Base-by-base conservation (phyloP, 208 protist genomes). In the Wallacemonas rigidus region DNA sequence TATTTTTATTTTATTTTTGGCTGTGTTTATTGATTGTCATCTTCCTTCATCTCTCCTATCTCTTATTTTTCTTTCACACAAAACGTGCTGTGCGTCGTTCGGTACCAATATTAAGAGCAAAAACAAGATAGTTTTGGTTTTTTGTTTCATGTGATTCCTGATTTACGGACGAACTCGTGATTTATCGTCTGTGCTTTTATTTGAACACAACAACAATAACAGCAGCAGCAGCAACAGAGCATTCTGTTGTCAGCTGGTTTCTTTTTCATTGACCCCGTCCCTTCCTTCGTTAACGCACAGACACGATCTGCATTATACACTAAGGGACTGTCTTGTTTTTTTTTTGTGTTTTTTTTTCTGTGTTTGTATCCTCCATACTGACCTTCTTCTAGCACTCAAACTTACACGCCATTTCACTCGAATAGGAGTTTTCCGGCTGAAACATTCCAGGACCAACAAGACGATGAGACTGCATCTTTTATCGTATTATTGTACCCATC, bases 1-100 rank as follows among this genome's bases (percentile, higher is more conserved):
- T 63, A 64, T 41, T 76, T 35, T 55, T n/a, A 11, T 43, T 48
- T 56, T 58, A 35, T 17, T 48, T 43, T 62, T 75, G 40, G 12
- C 45, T 50, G 45, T 50, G 8, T 50, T 50, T 50, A 6, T 50
- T 50, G 45, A 14, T 50, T 50, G 45, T 50, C 8, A 6, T 50
- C 45, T 50, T 50, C 45, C 12, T 50, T 1, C 45, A 6, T 50
- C 12, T 50, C 45, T 12, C 45, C 45, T 50, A 6, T 12, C 45
- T 50, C 45, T 50, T 12, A 6, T 50, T 50, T 50, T 50, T 26
- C 26, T 26, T 26, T 12, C 0, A 50, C 45, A 6, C 45, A 50
- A 50, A 50, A 50, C 45, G 6, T 50, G 45, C 45, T 12, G 6
- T 50, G 45, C 12, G 0, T 12, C 45, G 12, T 1, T 50, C 12